These are phyloP conservation scores for Blastobotrys niveus DNA, from an alignment of 1,139 yeast genomes.

Conservation along the genomic window DNA sequence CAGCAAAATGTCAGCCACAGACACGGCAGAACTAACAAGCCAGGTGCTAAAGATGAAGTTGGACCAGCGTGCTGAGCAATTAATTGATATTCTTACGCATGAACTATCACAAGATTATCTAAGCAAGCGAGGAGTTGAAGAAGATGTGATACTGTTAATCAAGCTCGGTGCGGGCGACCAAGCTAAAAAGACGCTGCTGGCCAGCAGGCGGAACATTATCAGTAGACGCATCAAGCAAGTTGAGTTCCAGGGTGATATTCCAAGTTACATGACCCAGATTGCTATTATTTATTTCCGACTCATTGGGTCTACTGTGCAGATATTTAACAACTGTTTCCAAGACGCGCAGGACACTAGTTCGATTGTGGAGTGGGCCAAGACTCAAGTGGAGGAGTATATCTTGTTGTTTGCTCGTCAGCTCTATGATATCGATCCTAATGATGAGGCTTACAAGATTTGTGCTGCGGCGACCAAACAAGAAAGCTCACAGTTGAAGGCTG, in stretches of 20 bases:
- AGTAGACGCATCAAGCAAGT: constrained; percentile 43
- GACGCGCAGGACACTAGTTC: constrained; percentile 35
- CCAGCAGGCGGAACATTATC: constrained; percentile 43
- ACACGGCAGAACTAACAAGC: constrained; percentile 8
- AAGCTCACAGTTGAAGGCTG: constrained; percentile 53
- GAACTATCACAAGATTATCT: constrained; percentile 36
- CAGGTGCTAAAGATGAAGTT: constrained; percentile 22
- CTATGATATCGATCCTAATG: constrained; percentile 52
- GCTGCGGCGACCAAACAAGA: constrained; percentile 52
- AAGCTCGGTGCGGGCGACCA: constrained; percentile 41
- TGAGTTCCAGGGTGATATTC: constrained; percentile 51
- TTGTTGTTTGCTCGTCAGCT: constrained; percentile 60
- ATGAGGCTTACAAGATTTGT: constrained; percentile 47
- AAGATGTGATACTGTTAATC: constrained; percentile 38
- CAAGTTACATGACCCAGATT: constrained; percentile 51
- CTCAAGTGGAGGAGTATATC: constrained; percentile 58
- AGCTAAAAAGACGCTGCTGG: constrained; percentile 46
- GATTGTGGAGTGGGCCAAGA: constrained; percentile 64
- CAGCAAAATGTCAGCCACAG: constrained; percentile 13
- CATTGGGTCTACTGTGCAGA: constrained; percentile 44
- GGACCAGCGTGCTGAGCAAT: constrained; percentile 28
- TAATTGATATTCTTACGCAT: constrained; percentile 28
- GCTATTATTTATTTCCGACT: constrained; percentile 57
- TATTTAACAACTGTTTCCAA: constrained; percentile 44
- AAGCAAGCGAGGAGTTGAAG: constrained; percentile 28